Percentiles rank a stretch among this genome's conserved stretches.
Evolutionary conservation across 1,284 basidiomycete species (phyloP).

Genomic region (Meripilus lineatus): DNA sequence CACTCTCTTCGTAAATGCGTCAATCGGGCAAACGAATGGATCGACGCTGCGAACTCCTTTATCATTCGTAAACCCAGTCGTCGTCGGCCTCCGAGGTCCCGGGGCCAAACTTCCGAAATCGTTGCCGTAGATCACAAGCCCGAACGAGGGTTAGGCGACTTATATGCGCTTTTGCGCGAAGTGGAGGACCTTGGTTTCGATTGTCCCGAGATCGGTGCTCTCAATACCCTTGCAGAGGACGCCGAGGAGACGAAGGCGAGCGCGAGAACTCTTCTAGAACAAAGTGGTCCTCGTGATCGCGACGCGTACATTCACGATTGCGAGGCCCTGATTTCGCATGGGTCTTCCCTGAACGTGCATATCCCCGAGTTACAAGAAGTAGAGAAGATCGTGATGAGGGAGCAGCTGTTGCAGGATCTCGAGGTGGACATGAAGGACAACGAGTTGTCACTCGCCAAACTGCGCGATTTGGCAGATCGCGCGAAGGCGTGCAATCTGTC

Average conservation of each 20-base stretch:
- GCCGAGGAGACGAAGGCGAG: constrained; percentile 61
- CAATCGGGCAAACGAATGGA: constrained; percentile 77
- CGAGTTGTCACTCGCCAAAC: constrained; percentile 62
- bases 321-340: constrained; percentile 62
- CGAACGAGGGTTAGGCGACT: constrained; percentile 62
- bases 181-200: constrained; percentile 79
- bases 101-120: constrained; percentile 18
- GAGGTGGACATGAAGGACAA: constrained; percentile 59
- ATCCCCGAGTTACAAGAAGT: constrained; percentile 72
- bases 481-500: constrained; percentile 65
- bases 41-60: constrained; percentile 71
- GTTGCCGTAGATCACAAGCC: constrained; percentile 64
- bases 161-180: constrained; percentile 64
- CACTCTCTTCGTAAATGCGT: constrained; percentile 75
- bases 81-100: constrained; percentile 64
- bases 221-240: constrained; percentile 55
- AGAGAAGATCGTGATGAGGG: constrained; percentile 71
- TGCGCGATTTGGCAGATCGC: constrained; percentile 60
- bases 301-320: constrained; percentile 62
- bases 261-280: constrained; percentile 46
- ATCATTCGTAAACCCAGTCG: constrained; percentile 67
- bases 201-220: constrained; percentile 60
- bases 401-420: constrained; percentile 65
- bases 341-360: constrained; percentile 72
- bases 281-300: constrained; percentile 35